A percentile compares a stretch with the other conserved stretches of the same genome.
phyloP scores from a whole-genome alignment of 257 asterid species.

The Nicotiana tomentosiformis region DNA sequence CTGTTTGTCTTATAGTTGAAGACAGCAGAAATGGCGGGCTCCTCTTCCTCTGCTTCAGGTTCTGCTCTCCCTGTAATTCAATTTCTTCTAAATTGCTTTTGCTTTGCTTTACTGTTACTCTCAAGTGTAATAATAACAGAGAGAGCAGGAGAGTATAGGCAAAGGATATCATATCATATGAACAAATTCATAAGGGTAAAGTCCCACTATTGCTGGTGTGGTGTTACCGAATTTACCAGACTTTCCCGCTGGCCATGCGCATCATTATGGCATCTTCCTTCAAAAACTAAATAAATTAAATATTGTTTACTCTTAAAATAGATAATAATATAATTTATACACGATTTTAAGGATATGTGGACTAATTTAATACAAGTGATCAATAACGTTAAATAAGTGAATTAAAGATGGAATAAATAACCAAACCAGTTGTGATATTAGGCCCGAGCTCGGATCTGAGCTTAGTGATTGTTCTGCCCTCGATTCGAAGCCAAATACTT shows the following conservation, averaged over 20 bases:
- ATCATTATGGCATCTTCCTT: neutral
- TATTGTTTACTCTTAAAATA: no score
- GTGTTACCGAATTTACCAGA: slow-evolving; percentile 1
- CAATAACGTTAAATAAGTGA: no score
- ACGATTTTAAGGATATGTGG: no score
- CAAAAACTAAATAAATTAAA: no score
- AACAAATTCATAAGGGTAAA: neutral
- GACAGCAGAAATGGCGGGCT: slow-evolving; percentile 18
- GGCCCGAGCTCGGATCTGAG: no score
- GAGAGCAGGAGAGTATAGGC: neutral
- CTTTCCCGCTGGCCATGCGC: neutral
- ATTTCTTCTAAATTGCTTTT: neutral
- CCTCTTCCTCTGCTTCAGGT: slow-evolving; percentile 5
- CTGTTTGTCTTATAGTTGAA: slow-evolving; percentile 26
- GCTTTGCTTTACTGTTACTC: slow-evolving; percentile 61
- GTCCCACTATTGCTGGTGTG: slow-evolving; percentile 2
- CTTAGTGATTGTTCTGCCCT: no score
- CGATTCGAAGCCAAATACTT: no score
- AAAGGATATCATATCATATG: slow-evolving; percentile 7
- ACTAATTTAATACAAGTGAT: no score
- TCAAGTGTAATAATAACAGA: slow-evolving; percentile 19
- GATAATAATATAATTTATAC: no score
- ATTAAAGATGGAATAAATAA: no score
- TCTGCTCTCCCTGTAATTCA: neutral
- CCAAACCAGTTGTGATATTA: no score